A percentile compares a stretch with the other conserved stretches of the same genome.
Evolutionary conservation across 371 early-diverging fungal species (phyloP).

Genomic region (Rhizopus microsporus): DNA sequence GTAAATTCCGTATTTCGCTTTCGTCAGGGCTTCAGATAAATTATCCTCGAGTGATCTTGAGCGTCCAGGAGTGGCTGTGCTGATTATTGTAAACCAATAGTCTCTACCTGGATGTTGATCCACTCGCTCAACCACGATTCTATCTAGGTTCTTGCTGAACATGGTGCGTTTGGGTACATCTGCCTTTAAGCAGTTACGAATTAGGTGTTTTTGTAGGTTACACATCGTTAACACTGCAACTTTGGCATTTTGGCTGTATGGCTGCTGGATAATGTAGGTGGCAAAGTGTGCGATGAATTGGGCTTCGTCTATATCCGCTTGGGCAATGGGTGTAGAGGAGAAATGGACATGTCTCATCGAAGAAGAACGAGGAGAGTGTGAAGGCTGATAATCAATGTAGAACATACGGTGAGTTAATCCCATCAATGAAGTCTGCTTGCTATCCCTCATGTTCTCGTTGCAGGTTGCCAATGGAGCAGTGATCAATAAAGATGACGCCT

Average conservation of each 20-base stretch:
- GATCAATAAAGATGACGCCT: slow-evolving; percentile 10
- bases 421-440: slow-evolving; percentile 6
- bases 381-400: slow-evolving; percentile 25
- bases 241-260: slow-evolving; percentile 9
- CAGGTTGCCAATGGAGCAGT: slow-evolving; percentile 24
- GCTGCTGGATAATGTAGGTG: slow-evolving; percentile 40
- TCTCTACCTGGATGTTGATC: slow-evolving; percentile 32
- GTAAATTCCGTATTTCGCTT: slow-evolving; percentile 41
- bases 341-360: slow-evolving; percentile 3
- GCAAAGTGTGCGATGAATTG: slow-evolving; percentile 34
- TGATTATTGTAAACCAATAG: slow-evolving; percentile 27
- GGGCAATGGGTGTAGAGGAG: slow-evolving; percentile 2
- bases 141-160: slow-evolving; percentile 8
- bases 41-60: slow-evolving; percentile 11
- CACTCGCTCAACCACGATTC: slow-evolving; percentile 20
- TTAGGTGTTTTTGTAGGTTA: slow-evolving; percentile 26
- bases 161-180: slow-evolving; percentile 23
- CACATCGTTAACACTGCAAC: slow-evolving; percentile 26
- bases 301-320: slow-evolving; percentile 33
- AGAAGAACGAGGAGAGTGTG: neutral
- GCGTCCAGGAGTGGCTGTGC: slow-evolving; percentile 27
- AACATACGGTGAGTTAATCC: slow-evolving; percentile 31
- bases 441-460: slow-evolving; percentile 25
- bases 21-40: slow-evolving; percentile 33
- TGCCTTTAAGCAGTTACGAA: slow-evolving; percentile 15